phyloP scores from a whole-genome alignment of 2,329 filamentous ascomycete genomes.

The Ilyonectria mors-panacis region DNA sequence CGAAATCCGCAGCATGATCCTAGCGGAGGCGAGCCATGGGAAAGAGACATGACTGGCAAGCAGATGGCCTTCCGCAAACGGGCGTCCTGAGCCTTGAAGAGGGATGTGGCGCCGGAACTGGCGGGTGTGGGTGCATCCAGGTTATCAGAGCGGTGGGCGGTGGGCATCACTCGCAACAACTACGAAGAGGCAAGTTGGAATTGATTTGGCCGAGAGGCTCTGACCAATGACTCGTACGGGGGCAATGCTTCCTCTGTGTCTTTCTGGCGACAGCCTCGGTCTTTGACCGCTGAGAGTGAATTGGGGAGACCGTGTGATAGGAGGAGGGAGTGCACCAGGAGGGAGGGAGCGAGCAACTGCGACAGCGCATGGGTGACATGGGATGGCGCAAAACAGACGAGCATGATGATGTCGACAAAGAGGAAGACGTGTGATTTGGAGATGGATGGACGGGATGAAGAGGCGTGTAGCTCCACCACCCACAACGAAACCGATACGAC shows the following conservation, averaged over 20 bases:
- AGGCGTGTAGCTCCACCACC: neutral
- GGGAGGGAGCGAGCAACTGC: neutral
- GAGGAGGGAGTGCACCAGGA: neutral
- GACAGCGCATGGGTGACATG: neutral
- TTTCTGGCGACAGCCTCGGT: neutral
- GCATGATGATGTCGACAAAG: neutral
- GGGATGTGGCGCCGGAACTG: conserved; percentile 10
- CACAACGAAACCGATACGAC: conserved; percentile 9
- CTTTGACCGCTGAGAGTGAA: neutral
- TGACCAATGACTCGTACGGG: neutral
- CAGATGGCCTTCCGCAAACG: conserved; percentile 16
- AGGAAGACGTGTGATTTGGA: neutral
- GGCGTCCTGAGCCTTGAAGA: conserved; percentile 15
- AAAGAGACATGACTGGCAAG: conserved; percentile 26
- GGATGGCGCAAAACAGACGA: neutral
- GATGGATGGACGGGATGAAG: conserved; percentile 8
- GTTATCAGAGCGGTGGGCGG: neutral
- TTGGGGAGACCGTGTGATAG: neutral
- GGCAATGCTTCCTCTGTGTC: neutral
- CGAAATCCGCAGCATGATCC: conserved; percentile 35
- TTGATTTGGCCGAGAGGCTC: neutral
- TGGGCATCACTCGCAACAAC: conserved; percentile 8
- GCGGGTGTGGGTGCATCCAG: conserved; percentile 22
- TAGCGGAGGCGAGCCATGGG: conserved; percentile 30
- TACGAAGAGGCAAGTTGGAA: conserved; percentile 9